Evolutionary conservation across 2,329 filamentous ascomycete genomes (phyloP).

Genomic region (Scytalidium lignicola): DNA sequence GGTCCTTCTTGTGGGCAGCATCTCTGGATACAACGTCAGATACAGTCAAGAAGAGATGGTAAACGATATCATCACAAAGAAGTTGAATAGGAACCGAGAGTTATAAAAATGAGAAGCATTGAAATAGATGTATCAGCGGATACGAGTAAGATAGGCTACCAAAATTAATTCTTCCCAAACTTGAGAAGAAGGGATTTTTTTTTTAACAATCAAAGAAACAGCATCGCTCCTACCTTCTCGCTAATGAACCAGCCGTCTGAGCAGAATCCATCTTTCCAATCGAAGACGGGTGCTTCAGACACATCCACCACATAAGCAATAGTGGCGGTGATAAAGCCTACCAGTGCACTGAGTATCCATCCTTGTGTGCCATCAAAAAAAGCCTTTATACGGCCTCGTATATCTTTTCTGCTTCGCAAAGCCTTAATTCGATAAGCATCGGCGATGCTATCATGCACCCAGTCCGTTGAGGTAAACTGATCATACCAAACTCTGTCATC

Average conservation of each 20-base stretch:
- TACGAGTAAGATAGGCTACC: too few relatives aligned
- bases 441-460: slow-evolving; percentile 96
- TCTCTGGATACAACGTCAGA: slow-evolving; percentile 24
- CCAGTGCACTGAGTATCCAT: slow-evolving; percentile 88
- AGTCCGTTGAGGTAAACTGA: slow-evolving; percentile 95
- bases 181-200: background rate
- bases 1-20: slow-evolving; percentile 53
- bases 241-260: slow-evolving; percentile 63
- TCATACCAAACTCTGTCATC: slow-evolving; percentile 98
- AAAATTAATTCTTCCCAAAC: too few relatives aligned
- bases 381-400: slow-evolving; percentile 71
- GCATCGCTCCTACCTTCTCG: slow-evolving; percentile 49
- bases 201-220: background rate
- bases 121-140: too few relatives aligned
- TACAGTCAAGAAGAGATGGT: background rate
- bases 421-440: slow-evolving; percentile 86
- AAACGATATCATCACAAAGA: too few relatives aligned
- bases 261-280: slow-evolving; percentile 89
- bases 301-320: slow-evolving; percentile 88
- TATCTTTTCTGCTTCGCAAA: slow-evolving; percentile 73
- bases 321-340: slow-evolving; percentile 78
- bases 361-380: slow-evolving; percentile 86
- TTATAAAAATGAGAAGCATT: too few relatives aligned
- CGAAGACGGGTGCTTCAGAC: slow-evolving; percentile 78
- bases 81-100: too few relatives aligned